These are phyloP conservation scores for Aspergillus fijiensis DNA, from an alignment of 2,329 filamentous ascomycete genomes.

Conservation along the genomic window DNA sequence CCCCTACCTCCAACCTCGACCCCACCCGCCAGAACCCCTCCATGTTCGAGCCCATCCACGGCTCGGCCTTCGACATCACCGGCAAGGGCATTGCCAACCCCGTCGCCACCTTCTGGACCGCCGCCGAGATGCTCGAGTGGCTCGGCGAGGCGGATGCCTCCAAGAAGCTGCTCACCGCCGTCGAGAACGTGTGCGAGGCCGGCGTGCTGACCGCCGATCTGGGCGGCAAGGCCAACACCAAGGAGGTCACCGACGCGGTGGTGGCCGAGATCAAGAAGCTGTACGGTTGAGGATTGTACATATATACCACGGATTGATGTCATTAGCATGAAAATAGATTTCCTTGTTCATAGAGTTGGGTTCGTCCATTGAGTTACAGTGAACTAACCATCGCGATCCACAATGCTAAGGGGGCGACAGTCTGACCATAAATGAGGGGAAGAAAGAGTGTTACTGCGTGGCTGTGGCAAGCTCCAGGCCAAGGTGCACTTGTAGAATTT, in stretches of 20 bases:
- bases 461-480: no score
- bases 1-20: constrained; percentile 68
- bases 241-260: constrained; percentile 59
- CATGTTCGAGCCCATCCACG: constrained; percentile 65
- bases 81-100: constrained; percentile 63
- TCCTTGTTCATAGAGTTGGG: no score
- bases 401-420: no score
- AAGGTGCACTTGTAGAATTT: no score
- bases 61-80: constrained; percentile 64
- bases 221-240: constrained; percentile 57
- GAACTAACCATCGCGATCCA: no score
- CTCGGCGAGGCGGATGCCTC: constrained; percentile 60
- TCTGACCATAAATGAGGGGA: no score
- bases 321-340: background rate
- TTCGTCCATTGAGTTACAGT: no score
- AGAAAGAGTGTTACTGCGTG: no score
- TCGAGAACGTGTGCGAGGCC: constrained; percentile 60
- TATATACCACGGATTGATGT: background rate
- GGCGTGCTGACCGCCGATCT: constrained; percentile 60
- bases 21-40: constrained; percentile 60
- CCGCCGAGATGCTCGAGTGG: constrained; percentile 66
- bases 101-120: constrained; percentile 68
- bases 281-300: constrained; percentile 14
- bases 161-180: constrained; percentile 56
- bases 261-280: constrained; percentile 52